Evolutionary conservation across 257 asterid species (phyloP), one percentile per base, ranked within the genome.

Genomic region (Solanum pinnatisectum): DNA sequence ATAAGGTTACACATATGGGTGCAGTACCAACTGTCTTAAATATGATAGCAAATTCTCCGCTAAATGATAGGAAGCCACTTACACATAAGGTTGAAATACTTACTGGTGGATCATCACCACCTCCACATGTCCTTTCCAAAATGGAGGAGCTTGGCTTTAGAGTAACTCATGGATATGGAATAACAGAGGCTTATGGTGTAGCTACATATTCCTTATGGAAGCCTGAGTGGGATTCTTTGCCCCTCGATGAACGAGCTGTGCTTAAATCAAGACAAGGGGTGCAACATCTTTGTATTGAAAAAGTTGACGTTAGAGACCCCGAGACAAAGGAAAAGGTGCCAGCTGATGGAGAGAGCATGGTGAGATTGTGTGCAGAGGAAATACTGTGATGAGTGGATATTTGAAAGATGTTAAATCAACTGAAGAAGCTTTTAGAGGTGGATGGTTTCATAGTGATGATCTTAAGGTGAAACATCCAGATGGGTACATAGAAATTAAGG

Each of bases 71-170:
- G 35, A 89, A 72, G 81, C 84, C 88, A 44, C 87, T 91, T 52
- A 88, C 89, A 30, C 91, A 68, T 81, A 88, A 59, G 86, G 93
- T 91, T 18, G 86, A 68, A 20, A 77, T 91, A 76, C 37, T 87
- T 71, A 91, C 90, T 18, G 91, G 93, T 30, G 93, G 93, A 74
- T 56, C 93, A 63, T 84, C 91, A 10, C 93, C 91, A 3, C 89
- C 93, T 73, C 93, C 90, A 12, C 88, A 86, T 6, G 77, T 89
- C 25, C 84, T 91, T 42, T 82, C 32, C 85, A 88, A 91, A 91
- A 88, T 86, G 35, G 91, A 91, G 81, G 86, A 76, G 86, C 86
- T 91, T 2, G 93, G 93, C 3, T 89, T 91, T 56, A 32, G 88
- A 22, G 91, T 91, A 10, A 37, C 89, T 1, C 93, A 91, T 9